Evolutionary conservation across 331 rosid genomes (phyloP), one percentile per base, ranked within the genome.

Genomic region (Telfairia occidentalis): DNA sequence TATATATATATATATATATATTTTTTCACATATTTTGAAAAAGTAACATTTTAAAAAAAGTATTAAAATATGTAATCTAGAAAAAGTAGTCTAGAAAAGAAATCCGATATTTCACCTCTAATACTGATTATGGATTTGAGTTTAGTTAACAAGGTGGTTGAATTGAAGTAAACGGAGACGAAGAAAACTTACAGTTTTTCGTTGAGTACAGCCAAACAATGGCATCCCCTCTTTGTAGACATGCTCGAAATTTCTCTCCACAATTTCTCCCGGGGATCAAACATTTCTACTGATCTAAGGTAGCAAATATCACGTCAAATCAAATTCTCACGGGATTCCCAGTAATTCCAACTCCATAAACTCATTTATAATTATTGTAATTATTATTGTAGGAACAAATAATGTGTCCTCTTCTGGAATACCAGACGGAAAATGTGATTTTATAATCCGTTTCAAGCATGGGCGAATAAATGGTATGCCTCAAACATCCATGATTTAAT

Each of bases 271-370:
- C 82, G 78, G 0, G 85, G 85, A 50, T 86, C 87, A 74, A 77
- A 81, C 78, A 83, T 77, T 79, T 86, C 89, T 57, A 58, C 80
- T 32, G 89, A 81, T 21, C 85, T 83, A 83, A 61, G 73, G 75
- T 7, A 5, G 42, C 26, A 40, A 64, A 69, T 13, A 50, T 43
- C 28, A 29, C 15, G 15, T 26, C 38, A 9, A 32, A 32, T 18
- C 34, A 43, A 21, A 26, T 24, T 15, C 42, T 71, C 12, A 24
- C 7, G n/a, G 38, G 75, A 23, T 45, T 45, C 4, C 40, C 6
- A 43, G 12, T 9, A 52, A 52, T 52, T 52, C 11, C 26, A 4
- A 55, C 32, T 21, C 61, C 60, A 54, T 52, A 48, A 48, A 18
- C 18, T 50, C 23, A n/a, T n/a, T n/a, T n/a, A n/a, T n/a, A n/a